A percentile compares a stretch with the other conserved stretches of the same genome.
phyloP scores from a whole-genome alignment of 305 asterid species.

The Petunia hybrid region DNA sequence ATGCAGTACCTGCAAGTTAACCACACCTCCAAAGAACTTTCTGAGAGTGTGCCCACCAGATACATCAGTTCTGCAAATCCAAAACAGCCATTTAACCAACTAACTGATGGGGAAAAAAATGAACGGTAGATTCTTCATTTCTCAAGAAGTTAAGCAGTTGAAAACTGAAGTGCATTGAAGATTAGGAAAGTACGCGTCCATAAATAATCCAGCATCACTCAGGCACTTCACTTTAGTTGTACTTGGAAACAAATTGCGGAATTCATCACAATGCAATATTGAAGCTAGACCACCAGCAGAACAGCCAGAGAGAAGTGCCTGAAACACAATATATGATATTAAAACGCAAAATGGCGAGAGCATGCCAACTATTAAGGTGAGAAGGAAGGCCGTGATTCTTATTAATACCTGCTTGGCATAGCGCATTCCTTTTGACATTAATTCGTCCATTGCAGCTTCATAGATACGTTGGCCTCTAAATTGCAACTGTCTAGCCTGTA shows the following conservation, averaged over 20 bases:
- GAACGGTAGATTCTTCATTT: no score
- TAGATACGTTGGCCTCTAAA: slow-evolving; percentile 27
- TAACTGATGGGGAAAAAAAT: no score
- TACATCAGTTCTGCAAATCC: no score
- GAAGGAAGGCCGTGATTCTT: no score
- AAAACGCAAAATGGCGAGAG: neutral
- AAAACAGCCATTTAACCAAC: no score
- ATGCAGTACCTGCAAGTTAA: slow-evolving; percentile 26
- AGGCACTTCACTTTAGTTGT: slow-evolving; percentile 29
- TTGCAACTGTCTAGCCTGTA: neutral
- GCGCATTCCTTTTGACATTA: slow-evolving; percentile 24
- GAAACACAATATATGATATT: neutral
- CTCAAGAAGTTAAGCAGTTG: no score
- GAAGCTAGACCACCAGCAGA: slow-evolving; percentile 37
- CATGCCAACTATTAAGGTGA: neutral
- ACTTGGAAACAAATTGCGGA: slow-evolving; percentile 23
- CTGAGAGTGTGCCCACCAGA: neutral
- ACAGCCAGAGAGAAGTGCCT: slow-evolving; percentile 38
- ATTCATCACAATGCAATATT: slow-evolving; percentile 36
- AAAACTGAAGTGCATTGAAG: no score
- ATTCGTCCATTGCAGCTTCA: slow-evolving; percentile 16
- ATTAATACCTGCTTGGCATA: slow-evolving; percentile 12
- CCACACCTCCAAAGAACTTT: slow-evolving; percentile 26
- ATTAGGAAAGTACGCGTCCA: no score
- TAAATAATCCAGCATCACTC: no score